Evolutionary conservation across 2,329 filamentous ascomycete species (phyloP).

Genomic region (Fulvia fulva): DNA sequence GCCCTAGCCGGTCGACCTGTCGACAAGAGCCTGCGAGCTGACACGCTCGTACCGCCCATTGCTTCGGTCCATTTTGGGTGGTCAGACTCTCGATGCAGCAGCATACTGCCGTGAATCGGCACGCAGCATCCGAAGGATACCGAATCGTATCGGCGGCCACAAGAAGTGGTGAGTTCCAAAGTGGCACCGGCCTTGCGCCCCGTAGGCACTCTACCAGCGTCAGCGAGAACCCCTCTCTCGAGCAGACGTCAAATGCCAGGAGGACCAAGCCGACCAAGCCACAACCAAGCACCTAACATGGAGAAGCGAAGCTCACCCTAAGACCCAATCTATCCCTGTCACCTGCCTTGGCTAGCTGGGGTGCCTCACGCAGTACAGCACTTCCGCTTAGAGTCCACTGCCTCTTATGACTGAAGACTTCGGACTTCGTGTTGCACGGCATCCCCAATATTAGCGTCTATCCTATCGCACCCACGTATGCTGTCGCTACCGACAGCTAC

Average conservation of each 20-base stretch:
- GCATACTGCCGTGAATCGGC: not conserved
- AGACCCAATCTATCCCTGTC: not conserved
- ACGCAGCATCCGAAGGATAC: not conserved
- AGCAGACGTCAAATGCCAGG: not conserved
- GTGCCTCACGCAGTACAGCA: not conserved
- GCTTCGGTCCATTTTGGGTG: not conserved
- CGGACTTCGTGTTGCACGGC: not conserved
- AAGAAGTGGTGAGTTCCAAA: not conserved
- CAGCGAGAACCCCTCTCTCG: not conserved
- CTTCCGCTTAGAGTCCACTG: not conserved
- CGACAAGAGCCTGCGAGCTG: not conserved
- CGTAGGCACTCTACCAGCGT: not conserved
- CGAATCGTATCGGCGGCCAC: not conserved
- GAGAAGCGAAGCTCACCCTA: not conserved
- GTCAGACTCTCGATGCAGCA: slow-evolving; percentile 1
- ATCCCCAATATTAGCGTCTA: not conserved
- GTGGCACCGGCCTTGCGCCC: not conserved
- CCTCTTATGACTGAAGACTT: not conserved
- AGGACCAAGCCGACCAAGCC: not conserved
- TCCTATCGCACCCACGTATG: not conserved
- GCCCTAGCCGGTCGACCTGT: not conserved
- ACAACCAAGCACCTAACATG: not conserved
- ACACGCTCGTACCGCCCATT: not conserved
- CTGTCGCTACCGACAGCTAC: not conserved
- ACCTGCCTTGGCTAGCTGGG: not conserved